These are phyloP conservation scores for Plectosphaerella plurivora DNA, from an alignment of 2,329 filamentous ascomycete genomes.

Conservation along the genomic window DNA sequence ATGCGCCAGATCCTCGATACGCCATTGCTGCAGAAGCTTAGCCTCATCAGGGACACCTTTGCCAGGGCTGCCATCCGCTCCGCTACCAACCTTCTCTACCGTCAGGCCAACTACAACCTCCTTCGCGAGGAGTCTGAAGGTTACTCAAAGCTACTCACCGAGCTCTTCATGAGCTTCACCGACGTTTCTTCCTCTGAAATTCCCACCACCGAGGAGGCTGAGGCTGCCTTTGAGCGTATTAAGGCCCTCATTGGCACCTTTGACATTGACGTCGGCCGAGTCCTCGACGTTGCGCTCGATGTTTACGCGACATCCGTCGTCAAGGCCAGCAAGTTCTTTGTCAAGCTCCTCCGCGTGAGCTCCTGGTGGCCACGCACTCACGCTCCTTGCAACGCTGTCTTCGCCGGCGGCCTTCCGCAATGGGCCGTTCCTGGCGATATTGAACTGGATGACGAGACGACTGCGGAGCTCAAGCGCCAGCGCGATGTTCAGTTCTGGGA, in stretches of 20 bases:
- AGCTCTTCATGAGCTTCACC: slow-evolving; percentile 74
- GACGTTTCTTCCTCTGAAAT: slow-evolving; percentile 52
- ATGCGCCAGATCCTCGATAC: slow-evolving; percentile 84
- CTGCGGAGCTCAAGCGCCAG: slow-evolving; percentile 50
- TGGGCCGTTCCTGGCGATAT: slow-evolving; percentile 74
- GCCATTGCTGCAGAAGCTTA: slow-evolving; percentile 67
- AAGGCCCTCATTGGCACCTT: slow-evolving; percentile 96
- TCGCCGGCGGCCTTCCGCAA: slow-evolving; percentile 65
- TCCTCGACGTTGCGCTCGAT: slow-evolving; percentile 89
- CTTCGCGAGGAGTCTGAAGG: slow-evolving; percentile 94
- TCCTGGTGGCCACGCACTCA: slow-evolving; percentile 72
- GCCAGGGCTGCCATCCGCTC: slow-evolving; percentile 78
- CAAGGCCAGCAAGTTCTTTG: slow-evolving; percentile 89
- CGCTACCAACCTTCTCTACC: slow-evolving; percentile 88
- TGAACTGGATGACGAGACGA: slow-evolving; percentile 62
- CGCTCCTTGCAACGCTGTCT: slow-evolving; percentile 34
- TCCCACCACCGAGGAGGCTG: slow-evolving; percentile 70
- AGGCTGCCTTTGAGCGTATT: slow-evolving; percentile 84
- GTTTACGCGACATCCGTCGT: slow-evolving; percentile 92
- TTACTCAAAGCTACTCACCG: slow-evolving; percentile 92
- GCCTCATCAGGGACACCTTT: slow-evolving; percentile 83
- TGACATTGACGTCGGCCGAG: slow-evolving; percentile 91
- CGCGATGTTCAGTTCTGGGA: slow-evolving; percentile 81
- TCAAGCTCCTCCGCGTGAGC: slow-evolving; percentile 85
- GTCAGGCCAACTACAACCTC: slow-evolving; percentile 95